These are phyloP conservation scores for Groenewaldozyma sp. DNA, from an alignment of 1,139 yeast species.

Conservation along the genomic window DNA sequence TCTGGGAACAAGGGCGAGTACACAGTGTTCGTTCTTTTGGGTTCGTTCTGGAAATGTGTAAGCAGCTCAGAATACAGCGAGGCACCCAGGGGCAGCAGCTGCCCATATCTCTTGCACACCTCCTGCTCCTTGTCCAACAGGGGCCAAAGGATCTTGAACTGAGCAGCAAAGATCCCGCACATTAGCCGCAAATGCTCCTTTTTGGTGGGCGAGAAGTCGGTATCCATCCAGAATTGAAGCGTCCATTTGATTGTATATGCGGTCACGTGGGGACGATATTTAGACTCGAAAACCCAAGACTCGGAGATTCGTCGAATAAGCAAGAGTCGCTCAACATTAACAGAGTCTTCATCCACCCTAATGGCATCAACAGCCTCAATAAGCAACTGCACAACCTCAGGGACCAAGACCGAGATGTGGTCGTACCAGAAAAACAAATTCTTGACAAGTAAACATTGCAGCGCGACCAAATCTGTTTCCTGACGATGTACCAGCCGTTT, in stretches of 20 bases:
- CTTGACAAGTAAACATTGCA: constrained; percentile 18
- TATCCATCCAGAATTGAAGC: constrained; percentile 22
- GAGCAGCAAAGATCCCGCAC: constrained; percentile 27
- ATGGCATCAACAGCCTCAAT: constrained; percentile 25
- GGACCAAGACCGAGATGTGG: constrained; percentile 18
- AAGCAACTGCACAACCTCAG: constrained; percentile 21
- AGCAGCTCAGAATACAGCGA: constrained; percentile 24
- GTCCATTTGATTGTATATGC: constrained; percentile 53
- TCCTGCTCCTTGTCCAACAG: constrained; percentile 22
- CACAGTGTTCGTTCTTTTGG: constrained; percentile 14
- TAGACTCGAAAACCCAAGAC: constrained; percentile 36
- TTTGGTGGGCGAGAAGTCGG: constrained; percentile 19
- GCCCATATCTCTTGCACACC: constrained; percentile 25
- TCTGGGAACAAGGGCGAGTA: constrained; percentile 51
- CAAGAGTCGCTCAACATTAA: constrained; percentile 48
- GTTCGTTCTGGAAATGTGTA: constrained; percentile 16
- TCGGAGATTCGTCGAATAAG: constrained; percentile 51
- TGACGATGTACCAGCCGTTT: constrained; percentile 16
- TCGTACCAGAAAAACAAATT: constrained; percentile 17
- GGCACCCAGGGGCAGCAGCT: constrained; percentile 26
- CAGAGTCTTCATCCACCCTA: constrained; percentile 30
- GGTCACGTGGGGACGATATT: constrained; percentile 38
- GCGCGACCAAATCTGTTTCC: constrained; percentile 17
- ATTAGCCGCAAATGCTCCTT: constrained; percentile 25
- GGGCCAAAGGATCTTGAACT: constrained; percentile 27